A percentile compares a stretch with the other conserved stretches of the same genome.
These are phyloP conservation scores for Pedinophyceae sp. DNA, from an alignment of 139 green algal species.

Conservation along the genomic window DNA sequence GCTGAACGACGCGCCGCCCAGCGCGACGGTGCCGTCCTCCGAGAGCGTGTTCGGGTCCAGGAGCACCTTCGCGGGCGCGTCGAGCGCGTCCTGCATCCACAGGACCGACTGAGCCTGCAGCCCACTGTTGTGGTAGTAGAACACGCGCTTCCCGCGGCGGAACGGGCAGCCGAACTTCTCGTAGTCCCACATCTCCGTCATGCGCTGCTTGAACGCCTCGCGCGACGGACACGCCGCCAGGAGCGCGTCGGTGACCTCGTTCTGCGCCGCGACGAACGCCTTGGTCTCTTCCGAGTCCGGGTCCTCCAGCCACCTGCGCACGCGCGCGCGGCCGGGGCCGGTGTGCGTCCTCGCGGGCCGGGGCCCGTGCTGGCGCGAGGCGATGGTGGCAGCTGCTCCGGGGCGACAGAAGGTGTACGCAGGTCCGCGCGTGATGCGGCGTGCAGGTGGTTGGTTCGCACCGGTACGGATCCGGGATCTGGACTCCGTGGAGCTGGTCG, in stretches of 20 bases:
- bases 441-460: not conserved
- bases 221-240: conserved; percentile 44
- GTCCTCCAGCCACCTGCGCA: conserved; percentile 63
- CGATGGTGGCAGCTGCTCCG: too few relatives aligned
- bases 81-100: conserved; percentile 38
- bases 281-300: conserved; percentile 54
- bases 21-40: conserved; percentile 50
- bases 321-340: too few relatives aligned
- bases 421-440: not conserved
- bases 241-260: conserved; percentile 48
- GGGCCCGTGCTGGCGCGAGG: too few relatives aligned
- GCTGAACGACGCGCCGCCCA: conserved; percentile 37
- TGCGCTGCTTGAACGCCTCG: conserved; percentile 35
- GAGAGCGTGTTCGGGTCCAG: conserved; percentile 79
- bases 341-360: too few relatives aligned
- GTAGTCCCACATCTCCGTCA: conserved; percentile 56
- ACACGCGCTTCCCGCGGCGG: conserved; percentile 44
- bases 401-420: not conserved
- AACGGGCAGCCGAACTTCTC: conserved; percentile 50
- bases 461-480: conserved; percentile 53
- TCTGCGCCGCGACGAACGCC: conserved; percentile 67
- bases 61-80: conserved; percentile 34
- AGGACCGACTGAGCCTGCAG: conserved; percentile 73
- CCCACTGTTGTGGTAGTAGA: conserved; percentile 71
- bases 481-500: conserved; percentile 47